These are phyloP conservation scores for Trichophyton schoenleinii DNA, from an alignment of 2,329 filamentous ascomycete genomes.

Conservation along the genomic window DNA sequence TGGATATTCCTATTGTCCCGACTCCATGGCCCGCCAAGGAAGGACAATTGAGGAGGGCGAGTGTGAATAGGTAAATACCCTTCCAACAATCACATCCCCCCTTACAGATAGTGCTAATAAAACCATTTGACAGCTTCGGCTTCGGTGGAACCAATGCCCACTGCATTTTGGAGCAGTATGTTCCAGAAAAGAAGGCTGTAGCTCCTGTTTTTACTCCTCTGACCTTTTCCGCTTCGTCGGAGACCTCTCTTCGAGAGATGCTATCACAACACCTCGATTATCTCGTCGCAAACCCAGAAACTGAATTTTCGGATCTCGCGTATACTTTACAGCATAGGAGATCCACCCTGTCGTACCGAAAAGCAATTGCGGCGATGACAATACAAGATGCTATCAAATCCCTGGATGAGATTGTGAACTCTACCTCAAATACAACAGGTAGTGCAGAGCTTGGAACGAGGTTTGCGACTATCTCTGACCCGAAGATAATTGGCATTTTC, in stretches of 20 bases:
- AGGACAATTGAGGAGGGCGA: slow-evolving; percentile 16
- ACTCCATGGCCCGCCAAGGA: slow-evolving; percentile 18
- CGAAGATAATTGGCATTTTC: slow-evolving; percentile 10
- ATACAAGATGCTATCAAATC: background rate
- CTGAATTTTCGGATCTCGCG: background rate
- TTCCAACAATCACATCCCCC: background rate
- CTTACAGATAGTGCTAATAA: background rate
- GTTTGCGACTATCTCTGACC: background rate
- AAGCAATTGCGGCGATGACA: background rate
- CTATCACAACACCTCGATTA: background rate
- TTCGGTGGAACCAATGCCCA: slow-evolving; percentile 21
- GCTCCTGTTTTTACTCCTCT: background rate
- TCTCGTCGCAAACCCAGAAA: background rate
- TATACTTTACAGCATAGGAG: slow-evolving; percentile 5
- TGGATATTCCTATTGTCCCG: slow-evolving; percentile 14
- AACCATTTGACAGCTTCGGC: slow-evolving; percentile 16
- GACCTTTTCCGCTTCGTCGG: background rate
- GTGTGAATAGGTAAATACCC: slow-evolving; percentile 4
- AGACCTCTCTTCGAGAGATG: background rate
- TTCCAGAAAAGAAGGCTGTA: background rate
- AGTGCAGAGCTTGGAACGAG: background rate
- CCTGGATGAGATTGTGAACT: background rate
- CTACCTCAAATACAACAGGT: background rate
- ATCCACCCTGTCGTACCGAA: background rate
- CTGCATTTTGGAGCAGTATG: slow-evolving; percentile 16